These are phyloP conservation scores for Metarhizium anisopliae DNA, from an alignment of 2,329 filamentous ascomycete species.

Conservation along the genomic window DNA sequence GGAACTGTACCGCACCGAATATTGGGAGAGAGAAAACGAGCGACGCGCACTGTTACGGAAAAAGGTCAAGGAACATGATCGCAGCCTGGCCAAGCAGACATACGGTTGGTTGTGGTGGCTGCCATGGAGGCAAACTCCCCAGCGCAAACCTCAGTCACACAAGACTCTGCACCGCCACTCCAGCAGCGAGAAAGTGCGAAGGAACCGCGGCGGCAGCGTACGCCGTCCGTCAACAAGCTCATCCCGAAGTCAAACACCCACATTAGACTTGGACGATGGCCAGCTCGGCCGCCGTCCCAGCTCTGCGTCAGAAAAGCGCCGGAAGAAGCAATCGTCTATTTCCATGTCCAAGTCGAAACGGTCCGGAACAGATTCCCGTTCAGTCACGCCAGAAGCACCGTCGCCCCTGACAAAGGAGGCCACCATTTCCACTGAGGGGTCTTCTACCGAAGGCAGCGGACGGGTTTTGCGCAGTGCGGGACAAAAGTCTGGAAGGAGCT, in stretches of 20 bases:
- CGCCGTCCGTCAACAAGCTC: slow-evolving; percentile 44
- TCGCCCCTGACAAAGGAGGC: slow-evolving; percentile 44
- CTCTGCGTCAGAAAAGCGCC: slow-evolving; percentile 40
- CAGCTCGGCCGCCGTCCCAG: slow-evolving; percentile 34
- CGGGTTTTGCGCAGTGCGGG: slow-evolving; percentile 15
- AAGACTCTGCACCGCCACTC: slow-evolving; percentile 30
- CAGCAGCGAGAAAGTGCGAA: slow-evolving; percentile 35
- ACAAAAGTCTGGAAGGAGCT: slow-evolving; percentile 2
- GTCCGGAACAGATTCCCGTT: slow-evolving; percentile 38
- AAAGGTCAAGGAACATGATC: slow-evolving; percentile 60
- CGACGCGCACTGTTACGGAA: slow-evolving; percentile 63
- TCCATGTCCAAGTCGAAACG: slow-evolving; percentile 34
- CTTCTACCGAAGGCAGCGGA: slow-evolving; percentile 10
- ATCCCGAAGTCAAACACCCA: slow-evolving; percentile 40
- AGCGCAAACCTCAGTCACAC: slow-evolving; percentile 21
- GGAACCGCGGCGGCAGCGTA: slow-evolving; percentile 41
- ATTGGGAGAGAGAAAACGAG: slow-evolving; percentile 96
- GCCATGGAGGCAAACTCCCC: slow-evolving; percentile 47
- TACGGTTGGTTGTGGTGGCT: slow-evolving; percentile 82
- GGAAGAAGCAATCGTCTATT: slow-evolving; percentile 35
- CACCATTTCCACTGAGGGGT: slow-evolving; percentile 19
- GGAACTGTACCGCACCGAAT: slow-evolving; percentile 89
- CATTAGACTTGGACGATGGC: slow-evolving; percentile 36
- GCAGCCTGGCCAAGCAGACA: slow-evolving; percentile 56
- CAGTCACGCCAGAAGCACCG: slow-evolving; percentile 44